Conservation (phyloP, 148 eudicot genomes). For the Persicaria tinctoria region DNA sequence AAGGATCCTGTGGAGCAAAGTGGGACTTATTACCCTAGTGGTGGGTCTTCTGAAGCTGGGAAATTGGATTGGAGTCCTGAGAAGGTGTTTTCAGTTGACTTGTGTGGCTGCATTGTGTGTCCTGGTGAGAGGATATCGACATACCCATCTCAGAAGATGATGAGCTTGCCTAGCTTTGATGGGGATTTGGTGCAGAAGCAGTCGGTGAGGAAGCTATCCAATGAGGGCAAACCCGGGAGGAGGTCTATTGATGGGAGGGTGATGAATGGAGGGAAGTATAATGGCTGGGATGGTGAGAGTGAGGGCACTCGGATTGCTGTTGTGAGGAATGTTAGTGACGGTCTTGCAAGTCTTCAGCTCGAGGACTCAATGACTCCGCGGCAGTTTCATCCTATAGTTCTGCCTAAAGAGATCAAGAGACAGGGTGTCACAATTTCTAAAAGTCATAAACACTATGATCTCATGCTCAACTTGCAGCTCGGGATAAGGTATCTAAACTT, state of each 20-base stretch:
- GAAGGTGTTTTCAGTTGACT: constrained; percentile 29
- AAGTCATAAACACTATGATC: constrained; percentile 83
- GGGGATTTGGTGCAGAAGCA: constrained; percentile 27
- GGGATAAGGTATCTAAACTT: constrained; percentile 70
- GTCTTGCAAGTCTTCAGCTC: constrained; percentile 17
- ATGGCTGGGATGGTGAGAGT: constrained; percentile 21
- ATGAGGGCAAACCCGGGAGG: constrained; percentile 27
- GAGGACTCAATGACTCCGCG: constrained; percentile 20
- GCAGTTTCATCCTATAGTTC: constrained; percentile 25
- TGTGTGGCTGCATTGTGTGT: constrained; percentile 37
- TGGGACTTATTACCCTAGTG: constrained; percentile 48
- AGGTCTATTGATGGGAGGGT: constrained; percentile 42
- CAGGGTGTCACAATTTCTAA: constrained; percentile 68
- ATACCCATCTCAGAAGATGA: constrained; percentile 58
- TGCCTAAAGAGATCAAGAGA: constrained; percentile 33
- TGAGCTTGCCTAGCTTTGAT: constrained; percentile 39
- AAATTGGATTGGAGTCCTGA: constrained; percentile 56
- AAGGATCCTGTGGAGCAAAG: constrained; percentile 39
- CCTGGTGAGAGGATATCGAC: constrained; percentile 37
- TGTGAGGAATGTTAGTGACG: constrained; percentile 20
- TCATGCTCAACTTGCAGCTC: constrained; percentile 91
- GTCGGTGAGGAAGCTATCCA: constrained; percentile 12
- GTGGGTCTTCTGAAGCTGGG: constrained; percentile 15
- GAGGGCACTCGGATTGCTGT: constrained; percentile 13
- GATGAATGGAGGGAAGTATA: constrained; percentile 22